A percentile compares a stretch with the other conserved stretches of the same genome.
These are phyloP conservation scores for Monosporozyma yasuniensis DNA, from an alignment of 805 yeast species.

Conservation along the genomic window DNA sequence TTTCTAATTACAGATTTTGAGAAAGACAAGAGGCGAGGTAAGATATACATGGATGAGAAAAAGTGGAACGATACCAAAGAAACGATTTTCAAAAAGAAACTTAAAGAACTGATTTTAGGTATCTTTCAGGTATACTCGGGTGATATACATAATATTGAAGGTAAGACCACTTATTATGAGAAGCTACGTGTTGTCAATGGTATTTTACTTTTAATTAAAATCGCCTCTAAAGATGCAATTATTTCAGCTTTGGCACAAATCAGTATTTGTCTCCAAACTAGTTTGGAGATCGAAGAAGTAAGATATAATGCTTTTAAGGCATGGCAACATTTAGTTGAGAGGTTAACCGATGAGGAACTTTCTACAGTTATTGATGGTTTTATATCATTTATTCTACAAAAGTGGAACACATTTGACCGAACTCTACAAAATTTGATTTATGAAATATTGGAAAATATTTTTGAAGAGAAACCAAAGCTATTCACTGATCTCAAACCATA, in stretches of 20 bases:
- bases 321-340: slow-evolving; percentile 53
- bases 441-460: slow-evolving; percentile 36
- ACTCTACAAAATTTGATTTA: slow-evolving; percentile 45
- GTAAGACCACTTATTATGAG: slow-evolving; percentile 62
- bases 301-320: slow-evolving; percentile 56
- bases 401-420: slow-evolving; percentile 45
- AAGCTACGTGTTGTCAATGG: slow-evolving; percentile 68
- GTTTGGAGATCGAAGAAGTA: slow-evolving; percentile 54
- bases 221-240: slow-evolving; percentile 42
- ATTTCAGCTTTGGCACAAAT: slow-evolving; percentile 74
- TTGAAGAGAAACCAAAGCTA: slow-evolving; percentile 15
- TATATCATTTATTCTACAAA: slow-evolving; percentile 62
- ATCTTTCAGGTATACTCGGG: slow-evolving; percentile 73
- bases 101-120: slow-evolving; percentile 59
- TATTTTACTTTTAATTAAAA: slow-evolving; percentile 52
- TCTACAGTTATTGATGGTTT: slow-evolving; percentile 64
- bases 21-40: slow-evolving; percentile 21
- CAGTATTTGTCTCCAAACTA: slow-evolving; percentile 75
- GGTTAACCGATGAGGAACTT: slow-evolving; percentile 48
- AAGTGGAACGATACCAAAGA: slow-evolving; percentile 26
- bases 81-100: slow-evolving; percentile 31
- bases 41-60: slow-evolving; percentile 19
- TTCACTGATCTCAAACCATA: slow-evolving; percentile 22
- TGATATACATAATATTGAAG: slow-evolving; percentile 63
- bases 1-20: slow-evolving; percentile 24